Evolutionary conservation across 306 rosid genomes (phyloP).

Genomic region (Glycine soja): DNA sequence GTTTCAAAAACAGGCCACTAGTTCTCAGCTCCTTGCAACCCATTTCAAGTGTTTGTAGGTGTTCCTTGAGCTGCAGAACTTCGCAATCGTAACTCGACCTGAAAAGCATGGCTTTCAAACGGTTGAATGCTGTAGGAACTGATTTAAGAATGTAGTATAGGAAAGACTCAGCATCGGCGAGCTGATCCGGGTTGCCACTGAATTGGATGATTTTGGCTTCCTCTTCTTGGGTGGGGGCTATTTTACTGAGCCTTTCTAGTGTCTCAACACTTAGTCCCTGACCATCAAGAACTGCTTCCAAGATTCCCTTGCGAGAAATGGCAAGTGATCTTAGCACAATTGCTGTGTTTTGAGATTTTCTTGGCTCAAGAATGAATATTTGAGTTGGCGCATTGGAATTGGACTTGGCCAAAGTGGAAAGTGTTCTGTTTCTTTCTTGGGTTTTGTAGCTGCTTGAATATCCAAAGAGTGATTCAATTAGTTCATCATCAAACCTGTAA

Average conservation of each 20-base stretch:
- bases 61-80: conserved; percentile 64
- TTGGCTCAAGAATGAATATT: conserved; percentile 70
- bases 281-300: conserved; percentile 72
- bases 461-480: conserved; percentile 84
- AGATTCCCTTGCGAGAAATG: conserved; percentile 65
- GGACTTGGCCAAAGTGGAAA: conserved; percentile 49
- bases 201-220: conserved; percentile 67
- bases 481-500: conserved; percentile 79
- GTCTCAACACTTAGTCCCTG: conserved; percentile 70
- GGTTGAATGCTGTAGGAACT: conserved; percentile 74
- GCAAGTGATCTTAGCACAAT: conserved; percentile 74
- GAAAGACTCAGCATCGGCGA: conserved; percentile 84
- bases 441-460: conserved; percentile 55
- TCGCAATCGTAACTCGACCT: conserved; percentile 66
- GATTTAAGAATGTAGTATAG: conserved; percentile 70
- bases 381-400: conserved; percentile 56
- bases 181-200: conserved; percentile 65
- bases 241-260: conserved; percentile 80
- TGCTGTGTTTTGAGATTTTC: conserved; percentile 81
- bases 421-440: conserved; percentile 48
- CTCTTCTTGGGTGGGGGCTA: conserved; percentile 79
- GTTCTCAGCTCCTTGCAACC: conserved; percentile 75
- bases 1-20: conserved; percentile 69
- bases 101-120: conserved; percentile 79
- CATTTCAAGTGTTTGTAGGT: conserved; percentile 62